Base-by-base conservation (phyloP, 345 rosid genomes). In the Nasturtium officinale region DNA sequence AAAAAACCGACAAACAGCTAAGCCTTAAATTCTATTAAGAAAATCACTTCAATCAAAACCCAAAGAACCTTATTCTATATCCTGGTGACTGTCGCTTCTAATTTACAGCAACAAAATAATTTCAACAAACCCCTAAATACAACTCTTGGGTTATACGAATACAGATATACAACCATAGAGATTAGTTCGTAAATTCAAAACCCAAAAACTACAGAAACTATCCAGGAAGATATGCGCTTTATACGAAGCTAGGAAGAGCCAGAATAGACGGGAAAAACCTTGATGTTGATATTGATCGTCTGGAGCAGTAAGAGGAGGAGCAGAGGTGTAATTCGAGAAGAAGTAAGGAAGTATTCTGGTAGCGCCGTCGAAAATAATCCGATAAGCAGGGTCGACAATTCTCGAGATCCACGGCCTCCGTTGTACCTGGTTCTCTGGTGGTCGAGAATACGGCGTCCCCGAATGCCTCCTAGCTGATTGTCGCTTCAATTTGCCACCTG, bases 371-470 rank as follows among this genome's bases (percentile, higher is more conserved):
- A 87, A 65, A 10, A 92, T 78, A 29, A 90, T 81, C 64, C 89
- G 91, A 77, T 61, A 79, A 71, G 96, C 98, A 30, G 98, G 98
- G 77, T 90, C 85, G 59, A 92, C 87, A 64, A 92, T 83, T 86
- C 77, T 90, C 58, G 90, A 88, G 61, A 90, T 78, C 88, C 95
- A 87, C 7, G 86, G 82, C 60, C 85, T 60, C 32, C 83, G 81
- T 65, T 74, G 83, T 26, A 75, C 23, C 48, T 78, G 82, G 64
- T 61, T 79, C 51, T 79, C 83, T 29, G 71, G 83, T 7, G 89
- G 90, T 9, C 92, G 87, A 30, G 89, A 66, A 56, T 89, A 87
- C 16, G 96, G 89, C n/a, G 85, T 87, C 45, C 81, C 17, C 17
- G 77, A 67, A 1, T 82, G 80, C 46, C 83, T 82, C 51, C 84